Base-by-base conservation (phyloP, 345 rosid species). In the Sonneratia alba region DNA sequence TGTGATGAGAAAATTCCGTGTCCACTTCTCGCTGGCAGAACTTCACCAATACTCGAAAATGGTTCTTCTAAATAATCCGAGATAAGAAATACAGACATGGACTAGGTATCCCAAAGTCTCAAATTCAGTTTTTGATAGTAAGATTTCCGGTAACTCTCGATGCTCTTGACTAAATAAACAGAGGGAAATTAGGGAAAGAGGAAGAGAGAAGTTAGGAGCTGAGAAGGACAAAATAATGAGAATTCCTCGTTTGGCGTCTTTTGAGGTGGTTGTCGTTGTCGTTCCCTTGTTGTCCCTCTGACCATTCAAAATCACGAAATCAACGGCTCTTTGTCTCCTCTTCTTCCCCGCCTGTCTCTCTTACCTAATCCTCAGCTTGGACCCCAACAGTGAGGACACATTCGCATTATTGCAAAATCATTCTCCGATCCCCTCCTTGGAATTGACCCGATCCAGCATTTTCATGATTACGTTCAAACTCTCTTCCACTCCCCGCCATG, bases 341-440 rank as follows among this genome's bases (percentile, higher is more conserved):
- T 42, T 42, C 51, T 13, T 53, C n/a, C 7, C 3, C 7, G 57
- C n/a, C 63, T 57, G 14, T 57, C 63, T n/a, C 32, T 57, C 63
- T 22, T 0, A 2, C 63, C 34, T 27, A 27, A 27, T 27, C 32
- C 32, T 53, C 59, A 4, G 18, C 6, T 3, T 18, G n/a, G 19
- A 57, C 34, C 10, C 32, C 63, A 57, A n/a, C 32, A 57, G 15
- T 53, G 6, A 62, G 66, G 27, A 34, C 66, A 62, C 66, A 34
- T 62, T 15, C 66, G 13, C 37, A 12, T 62, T 34, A 62, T 62
- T 62, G 66, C 66, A 62, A 62, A 62, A 62, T 62, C 36, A 62
- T 62, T 27, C 11, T 62, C 27, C 16, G 15, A 10, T 61, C 16
- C 36, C 27, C 66, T 27, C 14, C 66, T 62, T 24, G 66, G 38